Percentiles rank a stretch among this genome's conserved stretches.
phyloP scores from a whole-genome alignment of 352 stramenopile genomes.

The Phytophthora nicotianae region DNA sequence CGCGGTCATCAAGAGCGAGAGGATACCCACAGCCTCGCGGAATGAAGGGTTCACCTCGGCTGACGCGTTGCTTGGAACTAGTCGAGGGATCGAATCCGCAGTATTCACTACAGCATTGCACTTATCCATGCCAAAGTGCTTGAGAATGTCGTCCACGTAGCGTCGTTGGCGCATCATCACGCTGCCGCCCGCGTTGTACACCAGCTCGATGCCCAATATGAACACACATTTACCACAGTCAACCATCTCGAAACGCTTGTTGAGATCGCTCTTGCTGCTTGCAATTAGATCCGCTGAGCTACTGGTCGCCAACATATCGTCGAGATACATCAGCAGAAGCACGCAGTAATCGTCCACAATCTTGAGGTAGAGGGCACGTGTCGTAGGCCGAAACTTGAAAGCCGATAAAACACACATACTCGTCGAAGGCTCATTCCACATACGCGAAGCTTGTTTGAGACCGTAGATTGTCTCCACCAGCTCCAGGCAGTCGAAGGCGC shows the following conservation, averaged over 20 bases:
- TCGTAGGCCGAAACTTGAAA: constrained; percentile 1
- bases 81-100: no score
- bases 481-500: neutral
- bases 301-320: neutral
- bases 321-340: neutral
- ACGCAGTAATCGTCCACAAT: constrained; percentile 1
- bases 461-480: no score
- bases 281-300: neutral
- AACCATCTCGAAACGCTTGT: neutral
- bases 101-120: no score
- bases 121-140: no score
- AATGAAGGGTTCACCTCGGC: constrained; percentile 6
- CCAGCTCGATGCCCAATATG: no score
- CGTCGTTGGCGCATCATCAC: neutral
- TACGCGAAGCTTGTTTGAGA: no score
- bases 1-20: constrained; percentile 25
- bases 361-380: neutral
- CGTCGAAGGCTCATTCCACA: neutral
- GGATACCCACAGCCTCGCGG: constrained; percentile 12
- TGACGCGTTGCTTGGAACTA: neutral
- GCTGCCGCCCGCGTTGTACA: no score
- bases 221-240: no score
- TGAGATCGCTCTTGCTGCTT: neutral
- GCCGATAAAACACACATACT: neutral
- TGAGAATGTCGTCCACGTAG: constrained; percentile 3